Evolutionary conservation across 2,329 filamentous ascomycete genomes (phyloP), one percentile per base, ranked within the genome.

Genomic region (Pseudohalonectria lignicola): DNA sequence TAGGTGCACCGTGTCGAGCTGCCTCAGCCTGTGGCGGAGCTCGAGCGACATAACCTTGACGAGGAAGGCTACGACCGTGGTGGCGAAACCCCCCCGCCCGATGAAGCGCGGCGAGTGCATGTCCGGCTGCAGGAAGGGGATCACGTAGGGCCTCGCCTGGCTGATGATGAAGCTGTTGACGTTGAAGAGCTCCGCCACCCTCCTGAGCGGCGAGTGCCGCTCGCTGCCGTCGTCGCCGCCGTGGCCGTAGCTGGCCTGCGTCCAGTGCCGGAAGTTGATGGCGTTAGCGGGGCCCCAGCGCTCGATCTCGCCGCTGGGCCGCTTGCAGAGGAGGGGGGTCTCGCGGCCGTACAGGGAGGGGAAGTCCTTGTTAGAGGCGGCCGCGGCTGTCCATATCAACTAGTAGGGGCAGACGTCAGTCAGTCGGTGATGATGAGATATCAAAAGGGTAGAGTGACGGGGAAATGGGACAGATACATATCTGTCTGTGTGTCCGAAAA

Each of bases 161-260:
- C 84, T 92, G 47, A 96, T 79, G 46, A 96, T 86, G 61, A 93
- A 95, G 63, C 95, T 88, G 54, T 94, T 93, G 38, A 93, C 85
- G 54, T 93, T 93, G 69, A 92, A 92, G 10, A 90, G 73, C 60
- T 90, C 82, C 6, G 82, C 76, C 21, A 92, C 79, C 29, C 85
- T 75, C 39, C 76, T 70, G 1, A 92, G 69, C 2, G 72, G 73
- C 1, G 70, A 71, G 50, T 74, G 79, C 31, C 76, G 76, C 44
- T 84, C 79, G 31, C 70, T 69, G n/a, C n/a, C n/a, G n/a, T n/a
- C n/a, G n/a, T n/a, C n/a, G n/a, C n/a, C n/a, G n/a, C n/a, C n/a
- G n/a, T n/a, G n/a, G n/a, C n/a, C n/a, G 55, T 82, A 79, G 6
- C 71, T 74, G 16, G 73, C 70, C 41, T 75, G 69, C 5, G 77